Percentiles rank a stretch among this genome's conserved stretches.
Conservation (phyloP, 257 asterid genomes). For the Scutellaria minor region DNA sequence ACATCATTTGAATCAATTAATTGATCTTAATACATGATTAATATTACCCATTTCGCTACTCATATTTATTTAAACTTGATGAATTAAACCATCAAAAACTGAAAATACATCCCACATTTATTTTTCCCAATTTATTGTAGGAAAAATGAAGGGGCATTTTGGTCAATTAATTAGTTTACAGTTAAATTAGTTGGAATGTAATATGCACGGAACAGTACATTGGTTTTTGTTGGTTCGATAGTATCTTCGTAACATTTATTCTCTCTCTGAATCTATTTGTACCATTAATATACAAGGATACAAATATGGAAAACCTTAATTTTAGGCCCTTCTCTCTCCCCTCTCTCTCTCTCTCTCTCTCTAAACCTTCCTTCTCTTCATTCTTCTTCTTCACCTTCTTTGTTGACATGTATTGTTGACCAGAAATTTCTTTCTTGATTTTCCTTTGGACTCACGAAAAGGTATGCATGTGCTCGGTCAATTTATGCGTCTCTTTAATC, state of each 20-base stretch:
- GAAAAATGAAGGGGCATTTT: conserved; percentile 32
- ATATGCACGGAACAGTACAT: conserved; percentile 80
- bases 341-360: conserved; percentile 41
- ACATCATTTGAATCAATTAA: no score
- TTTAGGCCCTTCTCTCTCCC: conserved; percentile 52
- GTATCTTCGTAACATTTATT: conserved; percentile 20
- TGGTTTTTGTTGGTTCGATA: conserved; percentile 31
- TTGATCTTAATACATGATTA: no score
- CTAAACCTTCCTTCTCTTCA: conserved; percentile 34
- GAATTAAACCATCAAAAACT: no score
- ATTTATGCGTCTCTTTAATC: conserved; percentile 34
- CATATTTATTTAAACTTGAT: no score
- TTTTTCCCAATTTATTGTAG: no score
- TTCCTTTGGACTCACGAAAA: conserved; percentile 42
- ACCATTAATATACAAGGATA: neutral
- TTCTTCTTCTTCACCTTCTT: conserved; percentile 38
- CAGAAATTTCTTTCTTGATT: conserved; percentile 36
- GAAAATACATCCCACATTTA: neutral
- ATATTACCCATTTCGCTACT: no score
- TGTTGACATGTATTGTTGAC: conserved; percentile 31
- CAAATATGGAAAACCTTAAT: conserved; percentile 38
- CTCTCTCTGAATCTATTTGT: conserved; percentile 27
- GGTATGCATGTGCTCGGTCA: conserved; percentile 40
- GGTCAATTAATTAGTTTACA: conserved; percentile 32
- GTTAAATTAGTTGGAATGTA: conserved; percentile 61